Evolutionary conservation across 1,139 yeast species (phyloP), one percentile per base, ranked within the genome.

Genomic region (Saccharomyces hybrid): DNA sequence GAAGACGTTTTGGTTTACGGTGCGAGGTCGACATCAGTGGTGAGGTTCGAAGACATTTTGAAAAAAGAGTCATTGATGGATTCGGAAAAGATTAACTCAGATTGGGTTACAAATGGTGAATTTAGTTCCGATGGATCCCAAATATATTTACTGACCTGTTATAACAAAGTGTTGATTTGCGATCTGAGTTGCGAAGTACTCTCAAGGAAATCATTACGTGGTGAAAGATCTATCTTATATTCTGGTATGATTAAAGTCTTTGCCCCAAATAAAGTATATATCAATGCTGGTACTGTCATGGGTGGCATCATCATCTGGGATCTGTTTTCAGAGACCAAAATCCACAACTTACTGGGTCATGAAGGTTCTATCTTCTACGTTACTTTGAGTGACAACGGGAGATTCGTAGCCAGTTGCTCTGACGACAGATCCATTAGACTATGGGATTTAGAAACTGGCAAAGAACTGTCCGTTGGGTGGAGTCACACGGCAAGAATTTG

Each of bases 401-500:
- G 73, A 50, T 76, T 73, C 55, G 72, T 88, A 6, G 81, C 85
- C 0, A 83, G 95, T 46, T 93, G 99, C 67, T 91, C 98, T 0
- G 98, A 93, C 68, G 99, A 93, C 66, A 76, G 99, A 58, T 87
- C 96, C 0, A 82, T 93, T 51, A 84, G 85, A 55, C 68, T 93
- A 9, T 91, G 91, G 83, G 82, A 81, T 59, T 72, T 84, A 58
- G 62, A 65, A 5, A 64, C 76, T 1, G 93, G 95, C 0, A 61
- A 72, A 6, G 71, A 83, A 34, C 60, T 87, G 41, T 85, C 93
- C 1, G 80, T 83, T 44, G 98, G 96, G 0, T 93, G 98, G 97
- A 98, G 98, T n/a, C 99, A 93, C 67, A 85, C 88, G 2, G 91
- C 98, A 0, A 79, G 99, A 66, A 90, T 93, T 47, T 93, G 99